These are phyloP conservation scores for Phialophora chinensis DNA, from an alignment of 2,329 filamentous ascomycete genomes.

Conservation along the genomic window DNA sequence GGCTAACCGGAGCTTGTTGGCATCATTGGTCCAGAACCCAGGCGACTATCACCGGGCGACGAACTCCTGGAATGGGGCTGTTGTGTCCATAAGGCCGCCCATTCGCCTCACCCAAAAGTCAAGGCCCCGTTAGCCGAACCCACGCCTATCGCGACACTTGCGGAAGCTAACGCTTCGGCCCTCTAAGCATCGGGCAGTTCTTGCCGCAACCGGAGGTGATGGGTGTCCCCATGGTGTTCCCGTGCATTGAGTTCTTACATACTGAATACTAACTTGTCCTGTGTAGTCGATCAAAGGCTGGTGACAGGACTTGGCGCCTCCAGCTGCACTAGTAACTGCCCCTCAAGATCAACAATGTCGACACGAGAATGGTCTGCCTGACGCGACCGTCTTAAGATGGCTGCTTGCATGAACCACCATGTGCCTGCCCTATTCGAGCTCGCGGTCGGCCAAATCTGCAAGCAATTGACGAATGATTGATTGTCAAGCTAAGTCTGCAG, in stretches of 20 bases:
- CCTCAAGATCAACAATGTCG: neutral
- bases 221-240: neutral
- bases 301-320: too few species aligned
- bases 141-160: slow-evolving; percentile 5
- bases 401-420: neutral
- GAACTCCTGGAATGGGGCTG: neutral
- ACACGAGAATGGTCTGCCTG: neutral
- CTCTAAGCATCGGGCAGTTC: slow-evolving; percentile 6
- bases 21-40: slow-evolving; percentile 8
- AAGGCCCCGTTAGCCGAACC: neutral
- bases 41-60: slow-evolving; percentile 9
- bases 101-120: slow-evolving; percentile 11
- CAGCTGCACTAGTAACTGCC: neutral
- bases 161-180: slow-evolving; percentile 27
- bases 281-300: too few species aligned
- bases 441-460: neutral
- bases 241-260: too few species aligned
- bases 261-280: too few species aligned
- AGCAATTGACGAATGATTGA: neutral
- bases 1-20: slow-evolving; percentile 1
- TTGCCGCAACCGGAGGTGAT: slow-evolving; percentile 1
- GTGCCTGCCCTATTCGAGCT: neutral
- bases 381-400: neutral
- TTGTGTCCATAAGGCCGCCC: slow-evolving; percentile 9
- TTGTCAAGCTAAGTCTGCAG: neutral